phyloP scores from a whole-genome alignment of 371 early-diverging fungal genomes.

The Pancytospora epiphaga region DNA sequence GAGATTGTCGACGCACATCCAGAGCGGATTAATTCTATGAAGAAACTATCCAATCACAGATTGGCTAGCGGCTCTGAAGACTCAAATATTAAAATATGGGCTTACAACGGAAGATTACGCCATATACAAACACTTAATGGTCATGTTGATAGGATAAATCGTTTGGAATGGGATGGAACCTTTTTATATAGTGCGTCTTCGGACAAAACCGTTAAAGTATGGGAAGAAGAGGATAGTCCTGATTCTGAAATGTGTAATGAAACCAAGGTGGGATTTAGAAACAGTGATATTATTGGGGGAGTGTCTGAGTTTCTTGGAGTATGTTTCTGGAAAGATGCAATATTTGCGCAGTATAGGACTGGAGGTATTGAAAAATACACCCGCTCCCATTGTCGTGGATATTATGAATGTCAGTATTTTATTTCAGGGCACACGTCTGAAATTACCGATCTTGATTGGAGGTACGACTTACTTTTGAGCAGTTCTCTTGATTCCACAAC shows the following conservation, averaged over 20 bases:
- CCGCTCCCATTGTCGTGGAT: not conserved
- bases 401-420: conserved; percentile 4
- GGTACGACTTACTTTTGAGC: conserved; percentile 17
- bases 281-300: conserved; percentile 17
- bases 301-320: conserved; percentile 30
- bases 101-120: conserved; percentile 2
- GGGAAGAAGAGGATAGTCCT: conserved; percentile 20
- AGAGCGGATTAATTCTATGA: conserved; percentile 38
- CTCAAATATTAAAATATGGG: conserved; percentile 43
- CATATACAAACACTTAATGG: conserved; percentile 41
- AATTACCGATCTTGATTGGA: conserved; percentile 42
- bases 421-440: conserved; percentile 42
- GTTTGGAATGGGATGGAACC: conserved; percentile 28
- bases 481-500: conserved; percentile 45
- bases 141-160: conserved; percentile 48
- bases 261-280: not conserved
- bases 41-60: not conserved
- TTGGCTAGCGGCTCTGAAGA: conserved; percentile 43
- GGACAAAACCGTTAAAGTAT: conserved; percentile 41
- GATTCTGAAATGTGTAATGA: not conserved
- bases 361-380: conserved; percentile 40
- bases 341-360: conserved; percentile 33
- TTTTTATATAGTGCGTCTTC: conserved; percentile 28
- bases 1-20: conserved; percentile 21
- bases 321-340: not conserved